phyloP scores from a whole-genome alignment of 2,329 filamentous ascomycete species.

The Trichoderma lentiforme region DNA sequence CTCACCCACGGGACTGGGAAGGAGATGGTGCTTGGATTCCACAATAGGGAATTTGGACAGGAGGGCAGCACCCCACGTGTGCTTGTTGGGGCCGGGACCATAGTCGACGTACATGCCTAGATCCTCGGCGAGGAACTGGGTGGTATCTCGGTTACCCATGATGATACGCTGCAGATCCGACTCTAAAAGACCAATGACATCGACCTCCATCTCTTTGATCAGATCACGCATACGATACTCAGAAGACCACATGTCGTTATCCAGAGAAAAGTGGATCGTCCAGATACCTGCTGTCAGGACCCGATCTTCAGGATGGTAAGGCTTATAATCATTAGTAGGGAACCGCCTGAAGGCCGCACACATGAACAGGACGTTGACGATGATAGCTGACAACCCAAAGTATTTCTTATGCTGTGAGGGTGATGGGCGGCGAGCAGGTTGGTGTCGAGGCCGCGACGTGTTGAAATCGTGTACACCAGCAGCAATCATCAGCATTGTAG shows the following conservation, averaged over 20 bases:
- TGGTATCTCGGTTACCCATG: slow-evolving; percentile 97
- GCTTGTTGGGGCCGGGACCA: slow-evolving; percentile 95
- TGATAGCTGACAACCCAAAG: slow-evolving; percentile 57
- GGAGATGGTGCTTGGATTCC: slow-evolving; percentile 92
- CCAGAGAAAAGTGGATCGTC: slow-evolving; percentile 97
- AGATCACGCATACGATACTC: slow-evolving; percentile 91
- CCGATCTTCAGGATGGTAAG: slow-evolving; percentile 84
- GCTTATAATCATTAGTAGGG: slow-evolving; percentile 85
- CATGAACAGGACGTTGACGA: slow-evolving; percentile 76
- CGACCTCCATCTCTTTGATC: slow-evolving; percentile 91
- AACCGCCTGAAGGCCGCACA: slow-evolving; percentile 84
- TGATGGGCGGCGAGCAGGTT: slow-evolving; percentile 28
- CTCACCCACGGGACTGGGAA: slow-evolving; percentile 91
- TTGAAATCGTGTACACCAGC: slow-evolving; percentile 76
- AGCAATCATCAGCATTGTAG: slow-evolving; percentile 80
- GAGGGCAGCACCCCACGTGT: slow-evolving; percentile 92
- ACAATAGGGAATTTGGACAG: slow-evolving; percentile 97
- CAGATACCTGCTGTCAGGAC: slow-evolving; percentile 93
- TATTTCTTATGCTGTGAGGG: slow-evolving; percentile 50
- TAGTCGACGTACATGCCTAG: slow-evolving; percentile 99
- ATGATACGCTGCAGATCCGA: slow-evolving; percentile 95
- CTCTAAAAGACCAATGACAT: slow-evolving; percentile 92
- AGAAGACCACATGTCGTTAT: slow-evolving; percentile 98
- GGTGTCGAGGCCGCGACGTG: slow-evolving; percentile 44
- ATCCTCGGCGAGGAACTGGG: slow-evolving; percentile 91